These are phyloP conservation scores for Fusarium hostae DNA, from an alignment of 2,329 filamentous ascomycete genomes.

Conservation along the genomic window DNA sequence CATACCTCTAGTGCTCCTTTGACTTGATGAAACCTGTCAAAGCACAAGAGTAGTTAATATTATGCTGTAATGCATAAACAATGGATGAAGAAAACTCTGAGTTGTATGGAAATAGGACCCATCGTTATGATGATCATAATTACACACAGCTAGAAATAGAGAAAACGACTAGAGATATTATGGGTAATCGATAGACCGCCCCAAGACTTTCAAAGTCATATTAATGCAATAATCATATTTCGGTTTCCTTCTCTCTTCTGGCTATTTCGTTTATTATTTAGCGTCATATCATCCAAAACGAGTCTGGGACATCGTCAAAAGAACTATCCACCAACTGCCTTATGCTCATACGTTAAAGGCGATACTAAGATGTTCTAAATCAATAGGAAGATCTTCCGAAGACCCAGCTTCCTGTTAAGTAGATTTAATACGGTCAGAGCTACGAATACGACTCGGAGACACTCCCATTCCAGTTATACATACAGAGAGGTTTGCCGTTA, in stretches of 20 bases:
- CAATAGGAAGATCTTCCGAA: not conserved
- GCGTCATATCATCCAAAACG: not conserved
- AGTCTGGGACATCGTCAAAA: too few species aligned
- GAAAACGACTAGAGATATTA: not conserved
- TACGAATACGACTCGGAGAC: not conserved
- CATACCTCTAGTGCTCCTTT: too few species aligned
- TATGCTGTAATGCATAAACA: not conserved
- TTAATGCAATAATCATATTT: too few species aligned
- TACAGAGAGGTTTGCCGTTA: too few species aligned
- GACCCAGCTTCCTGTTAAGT: not conserved
- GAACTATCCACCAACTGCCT: too few species aligned
- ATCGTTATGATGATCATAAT: not conserved
- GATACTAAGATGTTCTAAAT: too few species aligned
- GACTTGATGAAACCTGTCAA: not conserved
- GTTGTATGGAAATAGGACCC: not conserved
- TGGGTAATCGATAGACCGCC: not conserved
- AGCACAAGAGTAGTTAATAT: not conserved
- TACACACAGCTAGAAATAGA: not conserved
- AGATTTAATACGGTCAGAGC: not conserved
- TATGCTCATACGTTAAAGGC: too few species aligned
- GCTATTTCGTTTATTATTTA: too few species aligned
- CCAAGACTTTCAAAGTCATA: not conserved
- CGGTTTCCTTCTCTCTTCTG: not conserved
- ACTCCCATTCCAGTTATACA: too few species aligned
- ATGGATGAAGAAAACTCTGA: not conserved